Evolutionary conservation across 208 protist genomes (phyloP).

Genomic region (Leishmania aethiopica): DNA sequence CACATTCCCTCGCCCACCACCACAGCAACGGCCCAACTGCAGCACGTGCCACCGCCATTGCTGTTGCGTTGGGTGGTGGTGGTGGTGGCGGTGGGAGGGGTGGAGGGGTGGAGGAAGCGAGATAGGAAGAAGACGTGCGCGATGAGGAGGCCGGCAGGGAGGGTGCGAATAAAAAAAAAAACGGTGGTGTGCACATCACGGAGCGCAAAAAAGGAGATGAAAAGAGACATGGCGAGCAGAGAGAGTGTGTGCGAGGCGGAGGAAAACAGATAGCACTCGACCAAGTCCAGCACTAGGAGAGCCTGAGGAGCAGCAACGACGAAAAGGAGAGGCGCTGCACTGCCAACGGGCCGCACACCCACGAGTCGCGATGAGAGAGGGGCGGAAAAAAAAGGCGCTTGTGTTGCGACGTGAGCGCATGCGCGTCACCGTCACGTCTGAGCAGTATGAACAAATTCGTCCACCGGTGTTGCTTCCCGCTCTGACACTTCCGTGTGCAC

Average conservation of each 20-base stretch:
- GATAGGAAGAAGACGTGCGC: background rate
- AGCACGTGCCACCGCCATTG: background rate
- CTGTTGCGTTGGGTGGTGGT: too few species aligned
- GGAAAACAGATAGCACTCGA: background rate
- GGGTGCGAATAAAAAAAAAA: background rate
- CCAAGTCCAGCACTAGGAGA: background rate
- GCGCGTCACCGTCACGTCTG: too few species aligned
- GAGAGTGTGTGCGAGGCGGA: background rate
- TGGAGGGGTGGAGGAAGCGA: background rate
- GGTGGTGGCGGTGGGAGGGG: too few species aligned
- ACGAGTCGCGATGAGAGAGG: background rate
- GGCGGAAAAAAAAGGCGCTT: background rate
- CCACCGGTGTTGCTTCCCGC: conserved; percentile 22
- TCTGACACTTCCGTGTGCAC: conserved; percentile 26
- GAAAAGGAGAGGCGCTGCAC: background rate
- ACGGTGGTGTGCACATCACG: background rate
- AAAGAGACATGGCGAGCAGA: background rate
- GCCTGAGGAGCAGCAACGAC: background rate
- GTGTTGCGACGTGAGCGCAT: background rate
- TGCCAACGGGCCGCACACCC: background rate
- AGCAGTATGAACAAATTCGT: background rate
- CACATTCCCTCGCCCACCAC: background rate
- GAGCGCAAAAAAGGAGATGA: background rate
- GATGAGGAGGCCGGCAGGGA: background rate
- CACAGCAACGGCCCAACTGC: background rate